Base-by-base conservation (phyloP, 371 early-diverging fungal species). In the Mucor irregularis region DNA sequence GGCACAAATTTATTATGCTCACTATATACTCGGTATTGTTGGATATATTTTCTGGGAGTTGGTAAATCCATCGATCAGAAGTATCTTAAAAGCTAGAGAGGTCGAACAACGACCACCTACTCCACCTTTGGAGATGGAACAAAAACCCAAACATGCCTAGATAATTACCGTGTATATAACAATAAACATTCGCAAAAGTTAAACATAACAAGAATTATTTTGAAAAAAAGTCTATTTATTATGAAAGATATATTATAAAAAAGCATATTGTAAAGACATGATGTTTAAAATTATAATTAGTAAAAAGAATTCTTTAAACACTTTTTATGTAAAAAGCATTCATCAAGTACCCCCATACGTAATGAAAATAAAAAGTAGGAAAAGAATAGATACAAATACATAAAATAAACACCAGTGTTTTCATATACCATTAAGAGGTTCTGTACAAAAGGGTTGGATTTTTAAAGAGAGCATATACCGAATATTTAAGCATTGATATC, bases 1-100 rank as follows among this genome's bases (percentile, higher is more conserved):
- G 88, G 61, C 62, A 21, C 55, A 70, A 22, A 72, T 83, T 14
- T 80, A 79, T 47, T 90, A 78, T 61, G 60, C 75, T 19, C 90
- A 86, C 42, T 54, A 54, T 2, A 5, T 54, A 1, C 3, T 44
- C 13, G 34, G 24, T 17, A 22, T 46, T 34, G 34, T 34, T 0
- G 55, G 45, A 13, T 35, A 46, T 26, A 7, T 37, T 21, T 17
- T 54, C 13, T 29, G 31, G 29, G 34, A 28, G 2, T 2, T 35
- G 8, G 14, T 29, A 1, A 35, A 30, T 35, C 13, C 9, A n/a
- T 13, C 55, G 4, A 11, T 35, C 4, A 49, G 24, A 49, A 17
- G 24, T 14, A 35, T 35, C 6, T 22, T 22, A 33, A 35, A 37
- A n/a, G 19, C 22, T 19, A 44, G 46, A 54, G 37, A 54, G 25